Evolutionary conservation across 148 eudicot species (phyloP), one percentile per base, ranked within the genome.

Genomic region (Diospyros lotus): DNA sequence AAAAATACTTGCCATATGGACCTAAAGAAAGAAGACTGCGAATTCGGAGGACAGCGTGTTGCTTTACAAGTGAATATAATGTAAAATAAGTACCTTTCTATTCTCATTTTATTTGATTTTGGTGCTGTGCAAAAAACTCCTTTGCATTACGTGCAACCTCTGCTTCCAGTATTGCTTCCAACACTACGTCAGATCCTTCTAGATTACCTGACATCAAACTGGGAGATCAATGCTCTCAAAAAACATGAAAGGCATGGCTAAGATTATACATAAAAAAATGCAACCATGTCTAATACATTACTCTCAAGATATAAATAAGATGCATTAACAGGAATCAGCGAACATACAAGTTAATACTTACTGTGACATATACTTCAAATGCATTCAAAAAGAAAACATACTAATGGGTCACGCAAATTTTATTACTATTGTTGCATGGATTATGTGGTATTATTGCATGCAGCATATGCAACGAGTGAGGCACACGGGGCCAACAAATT

Each of bases 141-240:
- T 94, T 94, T 40, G 97, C 97, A 84, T 86, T 92, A 38, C 86
- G 85, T 66, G 98, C 98, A 85, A 94, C 98, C 75, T 94, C 97
- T 73, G 97, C 91, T 84, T 92, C 98, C 74, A 94, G 73, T 15
- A 94, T 79, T 15, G 98, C 93, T 81, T 94, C 98, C 82, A 94
- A 77, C 71, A 94, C 79, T 73, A 94, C 84, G 76, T 94, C 98
- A 7, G 97, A 92, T 54, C 98, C 97, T 18, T 80, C 82, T 48
- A 71, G 75, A 72, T 86, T 87, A 82, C 82, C 98, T 94, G 90
- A 75, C 42, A 83, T 54, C 64, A 79, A 68, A 76, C 41, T 51
- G n/a, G 75, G 15, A 17, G 55, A 41, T 69, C 50, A 80, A 60
- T 66, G 69, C 62, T 28, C 43, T 64, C 9, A 4, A 38, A 1